phyloP scores from a whole-genome alignment of 1,284 basidiomycete species.

The Tausonia pullulans region DNA sequence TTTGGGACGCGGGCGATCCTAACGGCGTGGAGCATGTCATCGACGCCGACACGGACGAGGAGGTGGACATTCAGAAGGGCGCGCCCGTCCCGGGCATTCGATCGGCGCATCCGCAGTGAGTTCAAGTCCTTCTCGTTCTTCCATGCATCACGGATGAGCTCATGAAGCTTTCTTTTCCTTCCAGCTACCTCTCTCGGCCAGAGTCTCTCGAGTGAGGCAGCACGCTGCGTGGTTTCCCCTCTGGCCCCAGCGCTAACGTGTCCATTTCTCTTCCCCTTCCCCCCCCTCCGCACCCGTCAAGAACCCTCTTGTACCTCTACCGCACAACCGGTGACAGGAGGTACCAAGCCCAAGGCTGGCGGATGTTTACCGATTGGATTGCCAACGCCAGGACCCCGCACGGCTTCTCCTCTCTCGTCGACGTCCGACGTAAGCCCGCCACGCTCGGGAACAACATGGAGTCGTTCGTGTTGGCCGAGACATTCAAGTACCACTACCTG shows the following conservation, averaged over 20 bases:
- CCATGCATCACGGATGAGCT: conserved; percentile 20
- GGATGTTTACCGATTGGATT: conserved; percentile 47
- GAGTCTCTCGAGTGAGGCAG: conserved; percentile 45
- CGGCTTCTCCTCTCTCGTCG: conserved; percentile 35
- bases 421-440: conserved; percentile 34
- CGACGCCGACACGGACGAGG: conserved; percentile 8
- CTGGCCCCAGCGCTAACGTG: not conserved
- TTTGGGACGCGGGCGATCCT: conserved; percentile 25
- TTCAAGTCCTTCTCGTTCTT: no score
- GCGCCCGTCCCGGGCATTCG: no score
- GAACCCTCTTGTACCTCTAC: conserved; percentile 14
- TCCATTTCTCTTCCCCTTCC: not conserved
- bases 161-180: conserved; percentile 13
- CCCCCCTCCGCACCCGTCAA: not conserved
- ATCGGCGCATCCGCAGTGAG: no score
- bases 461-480: conserved; percentile 39
- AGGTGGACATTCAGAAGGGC: conserved; percentile 25
- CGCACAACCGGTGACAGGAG: conserved; percentile 40
- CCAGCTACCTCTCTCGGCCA: conserved; percentile 31
- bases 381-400: conserved; percentile 23
- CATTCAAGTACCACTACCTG: conserved; percentile 41
- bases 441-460: conserved; percentile 14
- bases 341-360: conserved; percentile 48
- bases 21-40: conserved; percentile 24
- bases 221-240: not conserved